Conservation (phyloP, 2,329 filamentous ascomycete species). For the Aspergillus transmontanensis region DNA sequence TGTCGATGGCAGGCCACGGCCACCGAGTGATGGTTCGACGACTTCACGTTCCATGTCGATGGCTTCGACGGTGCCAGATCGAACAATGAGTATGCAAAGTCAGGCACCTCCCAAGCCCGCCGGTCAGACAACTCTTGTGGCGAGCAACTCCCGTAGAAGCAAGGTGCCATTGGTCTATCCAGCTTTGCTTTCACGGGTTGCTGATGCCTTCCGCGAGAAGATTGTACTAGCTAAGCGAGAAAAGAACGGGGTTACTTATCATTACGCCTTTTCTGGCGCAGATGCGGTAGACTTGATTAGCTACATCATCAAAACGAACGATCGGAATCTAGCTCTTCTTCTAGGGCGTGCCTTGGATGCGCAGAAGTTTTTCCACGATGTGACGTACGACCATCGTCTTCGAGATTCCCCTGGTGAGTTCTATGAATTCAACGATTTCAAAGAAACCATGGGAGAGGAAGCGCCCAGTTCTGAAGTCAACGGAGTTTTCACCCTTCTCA, state of each 20-base stretch:
- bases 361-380: conserved; percentile 99
- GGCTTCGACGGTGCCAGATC: conserved; percentile 70
- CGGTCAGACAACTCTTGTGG: conserved; percentile 56
- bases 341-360: conserved; percentile 91
- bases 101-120: conserved; percentile 53
- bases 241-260: conserved; percentile 96
- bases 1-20: conserved; percentile 34
- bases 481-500: conserved; percentile 92
- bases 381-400: conserved; percentile 93
- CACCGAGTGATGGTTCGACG: conserved; percentile 47
- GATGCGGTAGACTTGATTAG: conserved; percentile 95
- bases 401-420: conserved; percentile 93
- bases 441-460: conserved; percentile 71
- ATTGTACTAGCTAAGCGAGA: conserved; percentile 83
- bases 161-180: conserved; percentile 88
- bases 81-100: conserved; percentile 59
- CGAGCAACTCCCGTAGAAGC: conserved; percentile 62
- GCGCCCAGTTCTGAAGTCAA: conserved; percentile 74
- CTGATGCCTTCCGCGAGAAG: conserved; percentile 86
- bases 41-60: conserved; percentile 79
- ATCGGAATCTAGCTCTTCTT: conserved; percentile 88
- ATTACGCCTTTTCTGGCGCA: conserved; percentile 92
- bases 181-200: conserved; percentile 88
- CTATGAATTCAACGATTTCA: conserved; percentile 85
- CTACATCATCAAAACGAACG: conserved; percentile 95